phyloP scores from a whole-genome alignment of 2,329 filamentous ascomycete genomes.

The Nectriaceae sp. region DNA sequence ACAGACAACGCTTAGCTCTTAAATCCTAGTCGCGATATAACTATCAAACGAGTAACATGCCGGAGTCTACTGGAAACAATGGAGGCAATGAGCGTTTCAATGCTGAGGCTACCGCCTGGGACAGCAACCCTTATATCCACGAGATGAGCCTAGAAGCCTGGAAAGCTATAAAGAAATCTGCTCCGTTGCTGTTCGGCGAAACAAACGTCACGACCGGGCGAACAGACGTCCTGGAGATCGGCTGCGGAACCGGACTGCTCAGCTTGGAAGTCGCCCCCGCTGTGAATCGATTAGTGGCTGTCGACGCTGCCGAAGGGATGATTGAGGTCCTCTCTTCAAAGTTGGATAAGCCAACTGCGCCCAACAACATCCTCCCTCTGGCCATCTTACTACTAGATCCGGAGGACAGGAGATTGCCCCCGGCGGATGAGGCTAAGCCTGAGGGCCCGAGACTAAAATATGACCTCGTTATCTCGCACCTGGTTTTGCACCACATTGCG shows the following conservation, averaged over 20 bases:
- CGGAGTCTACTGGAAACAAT: neutral
- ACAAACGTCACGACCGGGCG: neutral
- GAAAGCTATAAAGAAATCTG: constrained; percentile 24
- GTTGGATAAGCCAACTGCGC: constrained; percentile 29
- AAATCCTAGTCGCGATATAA: too few species aligned
- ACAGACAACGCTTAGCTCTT: too few species aligned
- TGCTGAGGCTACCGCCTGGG: constrained; percentile 55
- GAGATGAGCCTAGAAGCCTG: constrained; percentile 42
- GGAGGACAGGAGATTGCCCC: constrained; percentile 45
- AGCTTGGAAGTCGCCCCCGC: constrained; percentile 50
- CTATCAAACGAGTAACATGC: too few species aligned
- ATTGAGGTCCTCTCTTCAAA: constrained; percentile 51
- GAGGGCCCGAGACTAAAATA: constrained; percentile 40
- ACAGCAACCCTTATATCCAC: constrained; percentile 52
- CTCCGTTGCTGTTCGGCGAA: constrained; percentile 20
- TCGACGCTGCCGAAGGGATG: constrained; percentile 58
- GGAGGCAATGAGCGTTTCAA: constrained; percentile 47
- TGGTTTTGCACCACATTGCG: constrained; percentile 58
- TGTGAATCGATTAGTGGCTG: constrained; percentile 49
- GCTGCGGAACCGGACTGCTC: constrained; percentile 58
- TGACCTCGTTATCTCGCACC: constrained; percentile 53
- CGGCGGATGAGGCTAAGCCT: constrained; percentile 31
- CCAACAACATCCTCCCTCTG: constrained; percentile 47
- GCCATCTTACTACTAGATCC: constrained; percentile 50
- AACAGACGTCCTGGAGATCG: constrained; percentile 54